Evolutionary conservation across 1,284 basidiomycete genomes (phyloP), one percentile per base, ranked within the genome.

Genomic region (Marasmius oreades): DNA sequence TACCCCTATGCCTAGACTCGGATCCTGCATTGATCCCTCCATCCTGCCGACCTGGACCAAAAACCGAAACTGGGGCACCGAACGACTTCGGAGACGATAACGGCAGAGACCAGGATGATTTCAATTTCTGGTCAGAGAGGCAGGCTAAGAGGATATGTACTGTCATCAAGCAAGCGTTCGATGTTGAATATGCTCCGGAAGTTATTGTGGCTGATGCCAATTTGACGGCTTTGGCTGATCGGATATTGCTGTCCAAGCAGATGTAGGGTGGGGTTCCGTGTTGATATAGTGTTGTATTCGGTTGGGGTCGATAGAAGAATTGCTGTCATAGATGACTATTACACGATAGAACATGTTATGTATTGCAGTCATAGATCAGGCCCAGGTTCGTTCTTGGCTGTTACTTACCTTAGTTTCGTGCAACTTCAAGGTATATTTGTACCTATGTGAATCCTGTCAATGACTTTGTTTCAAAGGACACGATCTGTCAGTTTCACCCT

Each of bases 181-280:
- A 81, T 34, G 88, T 98, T 39, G 95, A 98, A 66, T 87, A 95
- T 64, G 86, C 86, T 4, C 83, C 87, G 14, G 92, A 97, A 64
- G 94, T 99, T 20, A 81, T 99, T 43, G 78, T 98, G 45, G 95
- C 94, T 1, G 93, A 97, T 66, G 94, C 96, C 16, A 98, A 99
- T 71, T 72, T 98, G 61, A 80, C 81, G 16, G 79, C 87, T 39
- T 74, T 99, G 60, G 87, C 94, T 5, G 87, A 88, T 63, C 79
- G 93, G 64, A 90, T 98, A 61, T 72, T 96, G 57, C 82, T 91
- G 20, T 92, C 93, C 12, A 88, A 87, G 66, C 84, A 89, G 65
- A 74, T 94, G 43, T 57, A 44, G 51, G 44, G 12, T 16, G 20
- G 2, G 36, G 34, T n/a, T 31, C 10, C 28, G 39, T 22, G n/a